Conservation (phyloP, 1,284 basidiomycete genomes). For the Leccinum griseonigrum region DNA sequence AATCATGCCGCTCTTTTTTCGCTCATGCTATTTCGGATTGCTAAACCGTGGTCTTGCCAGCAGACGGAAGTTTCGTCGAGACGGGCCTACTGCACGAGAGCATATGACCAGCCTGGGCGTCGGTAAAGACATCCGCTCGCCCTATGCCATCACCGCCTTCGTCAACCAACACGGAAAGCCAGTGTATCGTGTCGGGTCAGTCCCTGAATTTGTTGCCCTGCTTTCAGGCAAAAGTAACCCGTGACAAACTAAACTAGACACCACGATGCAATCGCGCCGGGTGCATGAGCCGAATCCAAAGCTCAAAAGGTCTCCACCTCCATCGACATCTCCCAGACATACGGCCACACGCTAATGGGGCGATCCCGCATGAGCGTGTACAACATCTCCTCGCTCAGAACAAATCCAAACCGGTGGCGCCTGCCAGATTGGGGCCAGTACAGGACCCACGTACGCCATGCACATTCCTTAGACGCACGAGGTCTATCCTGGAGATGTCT, state of each 20-base stretch:
- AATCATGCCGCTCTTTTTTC: background rate
- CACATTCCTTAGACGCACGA: constrained; percentile 53
- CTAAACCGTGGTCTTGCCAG: constrained; percentile 34
- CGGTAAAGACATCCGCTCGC: constrained; percentile 62
- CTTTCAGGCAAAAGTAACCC: constrained; percentile 6
- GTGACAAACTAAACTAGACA: constrained; percentile 36
- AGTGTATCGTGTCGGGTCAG: constrained; percentile 73
- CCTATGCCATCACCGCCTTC: constrained; percentile 74
- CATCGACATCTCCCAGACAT: constrained; percentile 19
- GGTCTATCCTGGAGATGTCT: constrained; percentile 65
- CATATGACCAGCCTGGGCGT: constrained; percentile 69
- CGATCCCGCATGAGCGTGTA: constrained; percentile 69
- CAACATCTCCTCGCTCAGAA: constrained; percentile 49
- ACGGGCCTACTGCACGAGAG: constrained; percentile 68
- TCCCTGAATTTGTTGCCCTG: constrained; percentile 11
- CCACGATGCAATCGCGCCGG: constrained; percentile 55
- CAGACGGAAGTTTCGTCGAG: constrained; percentile 74
- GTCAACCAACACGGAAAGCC: constrained; percentile 73
- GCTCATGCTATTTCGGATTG: constrained; percentile 1
- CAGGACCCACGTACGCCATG: constrained; percentile 24
- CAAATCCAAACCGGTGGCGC: constrained; percentile 43
- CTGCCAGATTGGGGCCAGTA: constrained; percentile 14
- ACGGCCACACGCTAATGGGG: constrained; percentile 26
- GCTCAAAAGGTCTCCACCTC: constrained; percentile 33
- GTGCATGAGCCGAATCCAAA: constrained; percentile 34